Percentiles rank a stretch among this genome's conserved stretches.
Conservation (phyloP, 1,284 basidiomycete genomes). For the Melampsora medusae region DNA sequence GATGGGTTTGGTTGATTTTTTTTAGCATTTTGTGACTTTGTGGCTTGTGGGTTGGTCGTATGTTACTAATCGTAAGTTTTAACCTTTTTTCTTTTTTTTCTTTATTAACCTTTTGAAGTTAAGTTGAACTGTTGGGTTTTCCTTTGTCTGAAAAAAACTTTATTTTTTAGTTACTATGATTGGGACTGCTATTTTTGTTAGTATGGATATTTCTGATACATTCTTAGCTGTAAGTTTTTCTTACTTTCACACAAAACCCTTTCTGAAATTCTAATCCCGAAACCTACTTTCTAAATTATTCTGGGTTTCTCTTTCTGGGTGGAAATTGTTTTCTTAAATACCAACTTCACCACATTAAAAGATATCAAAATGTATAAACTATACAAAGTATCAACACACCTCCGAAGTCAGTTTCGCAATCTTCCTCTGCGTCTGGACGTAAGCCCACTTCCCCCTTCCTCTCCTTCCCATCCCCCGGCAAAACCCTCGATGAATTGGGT, state of each 20-base stretch:
- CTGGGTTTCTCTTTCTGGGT: slow-evolving; percentile 12
- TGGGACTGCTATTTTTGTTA: slow-evolving; percentile 87
- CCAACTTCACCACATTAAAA: too few species aligned
- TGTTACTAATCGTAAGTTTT: slow-evolving; percentile 40
- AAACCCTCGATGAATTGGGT: slow-evolving; percentile 6
- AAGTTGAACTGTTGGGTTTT: too few species aligned
- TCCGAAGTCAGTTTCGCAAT: slow-evolving; percentile 68
- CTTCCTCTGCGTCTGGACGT: slow-evolving; percentile 80
- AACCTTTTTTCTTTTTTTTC: background rate
- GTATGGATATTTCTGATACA: slow-evolving; percentile 93
- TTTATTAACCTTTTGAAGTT: background rate
- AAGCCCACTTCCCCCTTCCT: too few species aligned
- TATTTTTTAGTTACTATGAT: slow-evolving; percentile 73
- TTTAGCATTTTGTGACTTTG: slow-evolving; percentile 84
- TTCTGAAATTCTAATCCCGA: too few species aligned
- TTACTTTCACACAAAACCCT: too few species aligned
- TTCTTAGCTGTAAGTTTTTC: slow-evolving; percentile 71
- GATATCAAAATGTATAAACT: slow-evolving; percentile 83
- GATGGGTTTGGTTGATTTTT: background rate
- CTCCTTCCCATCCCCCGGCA: too few species aligned
- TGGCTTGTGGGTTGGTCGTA: slow-evolving; percentile 78
- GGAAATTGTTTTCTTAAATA: slow-evolving; percentile 45
- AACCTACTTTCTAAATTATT: too few species aligned
- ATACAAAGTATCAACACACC: slow-evolving; percentile 63
- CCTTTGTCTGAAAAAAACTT: too few species aligned